Evolutionary conservation across 2,329 filamentous ascomycete species (phyloP), one percentile per base, ranked within the genome.

Genomic region (Catunica adiposa): DNA sequence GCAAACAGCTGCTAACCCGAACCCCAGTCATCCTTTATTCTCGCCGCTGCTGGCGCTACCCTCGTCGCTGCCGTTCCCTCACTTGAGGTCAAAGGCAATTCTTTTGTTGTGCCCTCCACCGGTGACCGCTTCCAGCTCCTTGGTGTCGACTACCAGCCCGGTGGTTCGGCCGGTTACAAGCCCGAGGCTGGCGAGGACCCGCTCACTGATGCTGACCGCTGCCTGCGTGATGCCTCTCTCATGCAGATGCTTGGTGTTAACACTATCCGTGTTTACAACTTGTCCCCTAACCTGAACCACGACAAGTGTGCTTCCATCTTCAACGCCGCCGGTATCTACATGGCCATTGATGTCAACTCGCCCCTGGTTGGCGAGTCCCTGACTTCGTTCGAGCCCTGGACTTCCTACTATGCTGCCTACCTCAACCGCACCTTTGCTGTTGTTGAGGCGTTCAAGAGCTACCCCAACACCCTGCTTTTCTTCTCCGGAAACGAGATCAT

Each of bases 401-500:
- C 71, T 51, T 78, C 72, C 58, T 83, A 84, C 70, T 75, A 79
- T 63, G 69, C 68, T 53, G 67, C 66, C 20, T 84, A 84, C 65
- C 68, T 83, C 56, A 82, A 82, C 69, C 77, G 79, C 61, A 83
- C 79, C 42, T 83, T 83, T 64, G 78, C 78, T 59, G 73, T 83
- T 51, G 78, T 82, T 25, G 80, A 83, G 69, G 78, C 79, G 40
- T 83, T 83, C 70, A 78, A 77, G 71, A 71, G 70, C 68, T 83
- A 82, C 64, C 79, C 79, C 63, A 83, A 83, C 69, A 79, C 78
- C 9, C 71, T 82, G n/a, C 72, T 76, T 57, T 89, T 84, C 76
- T 89, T 88, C 72, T 82, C 83, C 48, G 84, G 80, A 57, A 89
- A 89, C 68, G 84, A 89, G 69, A 82, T 88, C 64, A 85, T 87